These are phyloP conservation scores for Mycosphaerella arachidis DNA, from an alignment of 2,329 filamentous ascomycete species.

Conservation along the genomic window DNA sequence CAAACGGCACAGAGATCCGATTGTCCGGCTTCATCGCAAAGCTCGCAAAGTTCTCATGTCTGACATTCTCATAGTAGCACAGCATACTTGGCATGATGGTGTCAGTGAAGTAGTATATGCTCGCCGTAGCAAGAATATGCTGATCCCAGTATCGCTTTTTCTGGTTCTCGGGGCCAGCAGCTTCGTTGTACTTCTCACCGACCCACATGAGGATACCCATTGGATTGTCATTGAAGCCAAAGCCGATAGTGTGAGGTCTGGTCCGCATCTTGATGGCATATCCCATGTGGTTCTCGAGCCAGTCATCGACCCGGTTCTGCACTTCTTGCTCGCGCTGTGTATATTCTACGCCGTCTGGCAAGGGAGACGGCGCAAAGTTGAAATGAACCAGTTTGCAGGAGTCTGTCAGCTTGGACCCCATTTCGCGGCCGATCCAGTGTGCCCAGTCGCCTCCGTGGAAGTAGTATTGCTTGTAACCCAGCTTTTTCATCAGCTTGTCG, in stretches of 20 bases:
- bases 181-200: conserved; percentile 42
- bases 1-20: conserved; percentile 35
- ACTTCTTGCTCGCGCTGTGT: conserved; percentile 34
- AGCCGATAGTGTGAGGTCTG: conserved; percentile 42
- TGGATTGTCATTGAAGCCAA: conserved; percentile 41
- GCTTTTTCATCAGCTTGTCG: conserved; percentile 37
- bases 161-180: conserved; percentile 35
- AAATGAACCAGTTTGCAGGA: conserved; percentile 39
- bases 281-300: conserved; percentile 38
- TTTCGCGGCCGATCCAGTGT: conserved; percentile 39
- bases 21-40: conserved; percentile 36
- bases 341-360: conserved; percentile 30
- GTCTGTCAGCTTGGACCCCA: conserved; percentile 34
- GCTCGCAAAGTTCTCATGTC: conserved; percentile 37
- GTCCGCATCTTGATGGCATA: conserved; percentile 37
- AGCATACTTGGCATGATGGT: conserved; percentile 38
- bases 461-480: conserved; percentile 39
- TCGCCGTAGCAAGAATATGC: conserved; percentile 30
- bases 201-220: conserved; percentile 44
- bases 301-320: conserved; percentile 35
- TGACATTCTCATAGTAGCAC: conserved; percentile 39
- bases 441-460: conserved; percentile 41
- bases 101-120: conserved; percentile 38
- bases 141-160: conserved; percentile 33
- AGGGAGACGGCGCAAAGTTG: conserved; percentile 39